These are phyloP conservation scores for Taiozyma onychis DNA, from an alignment of 1,139 yeast genomes.

Conservation along the genomic window DNA sequence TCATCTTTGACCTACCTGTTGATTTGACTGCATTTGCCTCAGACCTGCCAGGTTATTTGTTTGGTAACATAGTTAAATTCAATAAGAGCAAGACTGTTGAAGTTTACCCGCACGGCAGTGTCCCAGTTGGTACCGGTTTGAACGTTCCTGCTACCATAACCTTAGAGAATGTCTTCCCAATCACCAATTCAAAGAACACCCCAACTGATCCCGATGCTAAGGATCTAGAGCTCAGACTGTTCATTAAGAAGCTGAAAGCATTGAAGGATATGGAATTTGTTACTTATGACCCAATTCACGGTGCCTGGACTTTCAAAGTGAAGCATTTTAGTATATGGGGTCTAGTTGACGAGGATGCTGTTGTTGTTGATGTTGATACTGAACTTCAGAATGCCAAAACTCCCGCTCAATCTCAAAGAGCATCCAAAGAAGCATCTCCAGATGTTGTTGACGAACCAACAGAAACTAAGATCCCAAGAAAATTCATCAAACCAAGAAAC, in stretches of 20 bases:
- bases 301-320: conserved; percentile 76
- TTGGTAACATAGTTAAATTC: conserved; percentile 57
- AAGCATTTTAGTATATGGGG: conserved; percentile 97
- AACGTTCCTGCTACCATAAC: conserved; percentile 85
- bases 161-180: conserved; percentile 59
- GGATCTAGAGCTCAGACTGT: conserved; percentile 36
- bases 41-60: conserved; percentile 37
- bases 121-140: conserved; percentile 65
- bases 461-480: conserved; percentile 1
- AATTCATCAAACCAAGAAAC: conserved; percentile 9
- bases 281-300: conserved; percentile 73
- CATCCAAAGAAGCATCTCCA: not conserved
- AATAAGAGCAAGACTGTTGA: conserved; percentile 49
- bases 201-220: conserved; percentile 28
- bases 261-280: conserved; percentile 71
- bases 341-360: conserved; percentile 61
- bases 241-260: conserved; percentile 45
- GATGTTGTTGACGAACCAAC: not conserved
- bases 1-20: conserved; percentile 67
- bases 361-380: conserved; percentile 41
- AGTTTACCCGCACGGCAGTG: conserved; percentile 66
- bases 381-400: conserved; percentile 15
- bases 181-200: conserved; percentile 20
- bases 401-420: conserved; percentile 8
- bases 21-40: conserved; percentile 54